Evolutionary conservation across 2,329 filamentous ascomycete genomes (phyloP), one percentile per base, ranked within the genome.

Genomic region (Colletotrichum sp.): DNA sequence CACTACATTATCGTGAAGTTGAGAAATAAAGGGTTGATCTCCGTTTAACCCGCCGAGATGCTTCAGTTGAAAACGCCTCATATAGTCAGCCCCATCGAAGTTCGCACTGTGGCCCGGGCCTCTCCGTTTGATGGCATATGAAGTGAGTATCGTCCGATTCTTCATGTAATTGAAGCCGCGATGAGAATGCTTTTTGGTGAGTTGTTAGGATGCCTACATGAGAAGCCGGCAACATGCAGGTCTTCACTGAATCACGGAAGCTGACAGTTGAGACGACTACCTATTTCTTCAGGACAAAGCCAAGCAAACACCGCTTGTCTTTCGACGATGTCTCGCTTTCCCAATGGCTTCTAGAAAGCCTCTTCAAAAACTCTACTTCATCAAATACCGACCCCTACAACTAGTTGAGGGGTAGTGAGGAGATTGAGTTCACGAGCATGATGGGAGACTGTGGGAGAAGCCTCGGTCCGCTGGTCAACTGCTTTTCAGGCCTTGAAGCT

Each of bases 361-460:
- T 49, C 44, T 22, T 49, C 44, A 12, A 49, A 49, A 49, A 12
- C 19, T 22, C 19, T 49, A 49, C 19, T 12, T 49, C 44, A 5
- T 7, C 19, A 22, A 11, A 49, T 49, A 16, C 44, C 44, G 19
- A 12, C 19, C 44, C 44, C n/a, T 6, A 22, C 9, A 22, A 13
- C 9, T 12, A 22, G 19, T 22, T 49, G 44, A 49, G 44, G 44
- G 44, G 44, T 49, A 49, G 19, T 49, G 44, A 49, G 19, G 44
- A 49, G 44, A 49, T 49, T 49, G 44, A 49, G 44, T 49, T 49
- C 44, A 22, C n/a, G n/a, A 49, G 44, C 44, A 49, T 49, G 44
- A 49, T 13, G 11, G 44, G 22, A 4, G 44, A n/a, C n/a, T 49
- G 7, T 49, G 44, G 44, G 11, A 49, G 44, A 49, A 49, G 44